Evolutionary conservation across 148 eudicot species (phyloP), one percentile per base, ranked within the genome.

Genomic region (Chenopodium album): DNA sequence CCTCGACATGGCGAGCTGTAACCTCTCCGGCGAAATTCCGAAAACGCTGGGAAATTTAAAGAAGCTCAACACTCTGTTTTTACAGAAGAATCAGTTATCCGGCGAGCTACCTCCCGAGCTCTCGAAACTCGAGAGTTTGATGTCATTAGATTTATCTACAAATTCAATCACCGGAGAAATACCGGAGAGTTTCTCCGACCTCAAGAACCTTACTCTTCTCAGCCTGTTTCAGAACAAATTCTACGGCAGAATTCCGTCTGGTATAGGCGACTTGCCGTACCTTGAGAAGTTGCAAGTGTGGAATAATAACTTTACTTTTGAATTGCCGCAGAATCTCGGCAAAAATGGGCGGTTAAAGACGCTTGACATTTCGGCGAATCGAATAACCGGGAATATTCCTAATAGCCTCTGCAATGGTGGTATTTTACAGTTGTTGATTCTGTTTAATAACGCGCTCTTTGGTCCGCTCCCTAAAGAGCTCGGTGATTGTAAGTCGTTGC

Each of bases 1-100:
- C 1, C 86, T 94, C 2, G 95, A 94, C 47, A 76, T 92, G 0
- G 94, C 88, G 2, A 26, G 26, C 2, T 89, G 93, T 52, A 90
- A 86, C 31, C 66, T 94, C 34, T 82, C 91, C 31, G 97, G 97
- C 7, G 85, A 84, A 68, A 91, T 92, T 34, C 97, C 97, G 28
- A 26, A 74, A 26, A 81, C 83, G 7, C 69, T 94, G 3, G 86
- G 90, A 1, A 88, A 90, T 16, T 80, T 94, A 63, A 89, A 88
- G 72, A 81, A 62, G 9, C 69, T 94, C 20, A 75, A 92, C 31
- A 84, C 88, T n/a, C 64, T 94, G 79, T 94, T 92, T 73, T 85
- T 90, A 6, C 97, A 87, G 64, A 17, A 72, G 46, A 92, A 92
- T 47, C 66, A 54, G 6, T 81, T 92, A 2, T 81, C 86, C 13